These are phyloP conservation scores for Fusarium globosum DNA, from an alignment of 2,329 filamentous ascomycete genomes.

Conservation along the genomic window DNA sequence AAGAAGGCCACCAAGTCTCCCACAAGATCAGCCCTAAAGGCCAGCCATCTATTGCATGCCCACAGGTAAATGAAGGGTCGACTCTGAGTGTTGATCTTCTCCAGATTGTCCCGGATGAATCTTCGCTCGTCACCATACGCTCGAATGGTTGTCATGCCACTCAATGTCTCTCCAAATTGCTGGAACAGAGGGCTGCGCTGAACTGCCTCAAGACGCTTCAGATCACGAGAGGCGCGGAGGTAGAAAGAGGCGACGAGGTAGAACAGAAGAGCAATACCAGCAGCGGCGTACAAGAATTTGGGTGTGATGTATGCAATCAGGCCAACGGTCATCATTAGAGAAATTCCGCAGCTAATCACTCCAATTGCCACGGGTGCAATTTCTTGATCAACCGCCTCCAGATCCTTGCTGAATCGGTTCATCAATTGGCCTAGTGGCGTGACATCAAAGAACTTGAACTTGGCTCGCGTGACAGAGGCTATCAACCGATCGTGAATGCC, in stretches of 20 bases:
- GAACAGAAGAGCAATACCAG: conserved; percentile 87
- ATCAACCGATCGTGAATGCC: conserved; percentile 85
- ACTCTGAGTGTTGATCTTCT: conserved; percentile 88
- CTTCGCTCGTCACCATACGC: conserved; percentile 94
- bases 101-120: conserved; percentile 91
- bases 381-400: conserved; percentile 95
- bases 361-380: conserved; percentile 91
- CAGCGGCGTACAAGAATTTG: conserved; percentile 85
- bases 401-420: conserved; percentile 98
- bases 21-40: conserved; percentile 89
- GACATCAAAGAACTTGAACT: conserved; percentile 97
- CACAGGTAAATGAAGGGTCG: conserved; percentile 96
- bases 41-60: conserved; percentile 96
- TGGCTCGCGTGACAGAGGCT: conserved; percentile 82
- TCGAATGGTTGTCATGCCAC: conserved; percentile 94
- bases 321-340: conserved; percentile 84
- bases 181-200: conserved; percentile 96
- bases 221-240: conserved; percentile 89
- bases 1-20: conserved; percentile 95
- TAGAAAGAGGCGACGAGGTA: conserved; percentile 88
- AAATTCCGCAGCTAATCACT: conserved; percentile 72
- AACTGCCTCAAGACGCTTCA: conserved; percentile 94
- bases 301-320: conserved; percentile 92
- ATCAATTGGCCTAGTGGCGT: conserved; percentile 96
- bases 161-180: conserved; percentile 95